These are phyloP conservation scores for Solanum bulbocastanum DNA, from an alignment of 257 asterid genomes.

Conservation along the genomic window DNA sequence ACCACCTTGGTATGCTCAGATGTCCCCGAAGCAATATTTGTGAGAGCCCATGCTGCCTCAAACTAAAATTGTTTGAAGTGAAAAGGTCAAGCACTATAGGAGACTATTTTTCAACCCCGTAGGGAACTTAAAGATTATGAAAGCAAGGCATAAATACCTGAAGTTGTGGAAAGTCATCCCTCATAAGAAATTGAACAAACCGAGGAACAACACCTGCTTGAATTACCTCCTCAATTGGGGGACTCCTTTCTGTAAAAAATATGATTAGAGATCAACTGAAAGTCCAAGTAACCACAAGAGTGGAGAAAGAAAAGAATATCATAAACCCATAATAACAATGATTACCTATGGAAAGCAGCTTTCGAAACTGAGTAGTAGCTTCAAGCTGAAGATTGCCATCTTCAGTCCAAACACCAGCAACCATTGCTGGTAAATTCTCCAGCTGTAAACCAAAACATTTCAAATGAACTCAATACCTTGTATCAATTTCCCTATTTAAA, in stretches of 20 bases:
- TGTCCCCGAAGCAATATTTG: slow-evolving; percentile 12
- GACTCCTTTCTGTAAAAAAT: slow-evolving; percentile 2
- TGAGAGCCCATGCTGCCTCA: slow-evolving; percentile 18
- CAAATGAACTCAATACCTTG: not conserved
- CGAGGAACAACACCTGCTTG: slow-evolving; percentile 18
- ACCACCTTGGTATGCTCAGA: slow-evolving; percentile 10
- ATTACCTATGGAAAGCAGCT: slow-evolving; percentile 14
- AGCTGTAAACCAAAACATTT: not conserved
- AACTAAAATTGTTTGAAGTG: not conserved
- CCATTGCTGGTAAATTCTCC: slow-evolving; percentile 2
- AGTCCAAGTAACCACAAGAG: not conserved
- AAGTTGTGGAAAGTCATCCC: slow-evolving; percentile 4
- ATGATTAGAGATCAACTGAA: not conserved
- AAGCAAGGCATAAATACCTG: not conserved
- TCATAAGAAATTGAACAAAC: slow-evolving; percentile 13
- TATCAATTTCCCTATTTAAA: not conserved
- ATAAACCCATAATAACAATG: not conserved
- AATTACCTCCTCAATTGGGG: slow-evolving; percentile 14
- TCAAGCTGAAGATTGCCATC: slow-evolving; percentile 10
- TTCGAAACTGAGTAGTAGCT: slow-evolving; percentile 6
- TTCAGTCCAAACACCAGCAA: slow-evolving; percentile 2
- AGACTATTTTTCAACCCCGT: not conserved
- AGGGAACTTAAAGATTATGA: not conserved
- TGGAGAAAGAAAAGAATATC: not conserved
- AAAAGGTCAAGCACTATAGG: not conserved